These are phyloP conservation scores for Zizania palustris DNA, from an alignment of 202 grass and related monocot genomes.

Conservation along the genomic window DNA sequence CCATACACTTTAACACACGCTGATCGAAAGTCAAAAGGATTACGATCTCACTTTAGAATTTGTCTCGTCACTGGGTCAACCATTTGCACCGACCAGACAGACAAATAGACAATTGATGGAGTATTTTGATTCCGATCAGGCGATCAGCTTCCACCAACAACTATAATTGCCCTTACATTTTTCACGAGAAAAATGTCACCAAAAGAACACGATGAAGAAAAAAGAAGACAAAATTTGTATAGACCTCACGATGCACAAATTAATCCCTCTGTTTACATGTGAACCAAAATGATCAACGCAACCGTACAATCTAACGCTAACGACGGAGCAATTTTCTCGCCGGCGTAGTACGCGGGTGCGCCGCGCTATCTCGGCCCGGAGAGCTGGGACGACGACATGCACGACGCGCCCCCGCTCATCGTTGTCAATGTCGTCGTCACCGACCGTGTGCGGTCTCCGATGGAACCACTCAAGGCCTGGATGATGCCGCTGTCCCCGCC, in stretches of 20 bases:
- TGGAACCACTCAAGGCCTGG: slow-evolving; percentile 11
- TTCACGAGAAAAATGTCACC: too few relatives aligned
- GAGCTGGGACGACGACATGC: slow-evolving; percentile 69
- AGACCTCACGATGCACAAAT: neutral
- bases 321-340: neutral
- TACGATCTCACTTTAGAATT: neutral
- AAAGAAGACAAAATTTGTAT: neutral
- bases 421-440: slow-evolving; percentile 41
- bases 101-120: neutral
- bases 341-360: neutral
- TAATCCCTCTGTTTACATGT: slow-evolving; percentile 2
- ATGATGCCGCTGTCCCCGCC: slow-evolving; percentile 1
- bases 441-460: slow-evolving; percentile 2
- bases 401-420: slow-evolving; percentile 58
- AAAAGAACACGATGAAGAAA: neutral
- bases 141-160: neutral
- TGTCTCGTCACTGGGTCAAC: neutral
- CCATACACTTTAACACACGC: neutral
- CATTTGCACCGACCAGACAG: neutral
- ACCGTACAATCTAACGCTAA: slow-evolving; percentile 25
- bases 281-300: slow-evolving; percentile 20
- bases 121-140: neutral
- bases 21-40: neutral
- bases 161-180: neutral
- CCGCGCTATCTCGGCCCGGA: slow-evolving; percentile 66